Conservation (phyloP, 108 stramenopile species). For the Cyclotella sp. region DNA sequence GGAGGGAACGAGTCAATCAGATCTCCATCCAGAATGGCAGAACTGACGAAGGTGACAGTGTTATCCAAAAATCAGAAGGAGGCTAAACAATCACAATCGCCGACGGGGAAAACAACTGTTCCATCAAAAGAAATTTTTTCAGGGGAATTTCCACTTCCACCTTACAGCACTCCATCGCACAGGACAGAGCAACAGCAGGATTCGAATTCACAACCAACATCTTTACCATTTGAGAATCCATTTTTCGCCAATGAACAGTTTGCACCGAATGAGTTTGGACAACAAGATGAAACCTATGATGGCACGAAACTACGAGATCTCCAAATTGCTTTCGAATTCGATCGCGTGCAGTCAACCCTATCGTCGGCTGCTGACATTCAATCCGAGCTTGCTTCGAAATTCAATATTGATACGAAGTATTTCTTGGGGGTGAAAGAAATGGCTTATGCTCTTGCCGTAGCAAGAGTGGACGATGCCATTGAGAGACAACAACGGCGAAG, state of each 20-base stretch:
- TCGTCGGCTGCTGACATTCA: constrained; percentile 19
- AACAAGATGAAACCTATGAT: constrained; percentile 10
- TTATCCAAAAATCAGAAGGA: constrained; percentile 13
- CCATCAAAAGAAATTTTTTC: not conserved
- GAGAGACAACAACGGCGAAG: constrained; percentile 27
- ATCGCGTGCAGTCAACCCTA: constrained; percentile 38
- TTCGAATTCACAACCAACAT: not conserved
- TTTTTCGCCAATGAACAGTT: not conserved
- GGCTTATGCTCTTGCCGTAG: constrained; percentile 54
- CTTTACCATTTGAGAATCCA: not conserved
- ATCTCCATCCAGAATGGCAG: constrained; percentile 23
- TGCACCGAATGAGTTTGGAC: not conserved
- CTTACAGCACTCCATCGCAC: not conserved
- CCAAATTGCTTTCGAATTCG: constrained; percentile 52
- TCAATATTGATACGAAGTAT: constrained; percentile 40
- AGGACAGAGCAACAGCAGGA: not conserved
- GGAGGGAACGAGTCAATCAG: constrained; percentile 23
- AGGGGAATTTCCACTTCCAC: not conserved
- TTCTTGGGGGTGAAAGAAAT: constrained; percentile 50
- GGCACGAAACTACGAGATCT: constrained; percentile 37
- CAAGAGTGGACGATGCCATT: constrained; percentile 43
- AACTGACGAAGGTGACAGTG: constrained; percentile 17
- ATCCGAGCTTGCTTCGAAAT: constrained; percentile 39
- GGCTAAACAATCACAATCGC: not conserved
- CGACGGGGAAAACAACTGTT: not conserved